A percentile compares a stretch with the other conserved stretches of the same genome.
phyloP scores from a whole-genome alignment of 2,329 filamentous ascomycete genomes.

The Phialophora expanda region DNA sequence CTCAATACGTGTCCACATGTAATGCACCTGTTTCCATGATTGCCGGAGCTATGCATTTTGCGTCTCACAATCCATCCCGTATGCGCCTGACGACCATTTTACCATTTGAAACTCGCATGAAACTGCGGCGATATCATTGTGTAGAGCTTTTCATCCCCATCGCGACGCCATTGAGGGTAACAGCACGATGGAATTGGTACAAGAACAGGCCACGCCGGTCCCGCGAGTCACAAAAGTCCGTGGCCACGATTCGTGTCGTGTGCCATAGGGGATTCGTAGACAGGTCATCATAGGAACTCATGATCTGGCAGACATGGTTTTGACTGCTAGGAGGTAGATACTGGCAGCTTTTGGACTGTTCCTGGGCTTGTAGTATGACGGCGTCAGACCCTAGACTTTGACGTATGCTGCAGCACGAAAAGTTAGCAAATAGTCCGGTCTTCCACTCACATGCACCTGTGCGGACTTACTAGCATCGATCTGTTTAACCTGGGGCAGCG shows the following conservation, averaged over 20 bases:
- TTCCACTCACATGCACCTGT: neutral
- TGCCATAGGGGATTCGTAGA: neutral
- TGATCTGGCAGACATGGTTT: neutral
- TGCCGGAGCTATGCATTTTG: neutral
- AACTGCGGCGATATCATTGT: neutral
- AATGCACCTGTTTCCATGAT: neutral
- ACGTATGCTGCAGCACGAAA: conserved; percentile 28
- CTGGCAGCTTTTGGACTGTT: neutral
- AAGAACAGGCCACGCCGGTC: neutral
- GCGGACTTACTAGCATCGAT: conserved; percentile 90
- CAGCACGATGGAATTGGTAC: neutral
- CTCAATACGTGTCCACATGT: neutral
- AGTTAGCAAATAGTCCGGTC: neutral
- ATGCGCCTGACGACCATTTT: neutral
- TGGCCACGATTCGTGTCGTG: neutral
- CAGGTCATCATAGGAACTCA: neutral
- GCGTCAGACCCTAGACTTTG: conserved; percentile 19
- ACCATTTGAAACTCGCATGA: neutral
- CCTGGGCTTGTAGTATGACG: neutral
- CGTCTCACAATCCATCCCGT: neutral
- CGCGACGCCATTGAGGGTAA: neutral
- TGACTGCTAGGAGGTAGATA: neutral
- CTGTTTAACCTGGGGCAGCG: conserved; percentile 84
- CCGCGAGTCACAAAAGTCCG: neutral
- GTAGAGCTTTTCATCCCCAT: neutral